These are phyloP conservation scores for Solanum clarkiae DNA, from an alignment of 257 asterid genomes.

Conservation along the genomic window DNA sequence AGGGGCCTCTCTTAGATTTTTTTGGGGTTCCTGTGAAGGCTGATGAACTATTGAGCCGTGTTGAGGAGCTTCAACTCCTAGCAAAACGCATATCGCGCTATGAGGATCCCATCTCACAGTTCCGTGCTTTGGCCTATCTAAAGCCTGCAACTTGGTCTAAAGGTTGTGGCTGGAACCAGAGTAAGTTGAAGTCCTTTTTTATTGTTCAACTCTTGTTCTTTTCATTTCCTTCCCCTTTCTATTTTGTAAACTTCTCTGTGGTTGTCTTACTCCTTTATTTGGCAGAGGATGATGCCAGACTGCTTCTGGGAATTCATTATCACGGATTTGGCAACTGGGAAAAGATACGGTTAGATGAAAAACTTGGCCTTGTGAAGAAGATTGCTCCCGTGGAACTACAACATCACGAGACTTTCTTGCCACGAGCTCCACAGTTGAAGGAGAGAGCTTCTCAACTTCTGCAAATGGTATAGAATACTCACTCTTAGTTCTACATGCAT, in stretches of 20 bases:
- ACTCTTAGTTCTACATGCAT: neutral
- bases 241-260: neutral
- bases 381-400: conserved; percentile 99
- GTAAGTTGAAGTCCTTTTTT: conserved; percentile 36
- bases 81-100: conserved; percentile 85
- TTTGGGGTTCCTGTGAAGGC: conserved; percentile 98
- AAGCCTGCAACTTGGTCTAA: conserved; percentile 97
- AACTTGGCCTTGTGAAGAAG: conserved; percentile 81
- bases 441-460: conserved; percentile 93
- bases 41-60: conserved; percentile 80
- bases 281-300: conserved; percentile 96
- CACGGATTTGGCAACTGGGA: conserved; percentile 99
- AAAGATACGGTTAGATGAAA: conserved; percentile 74
- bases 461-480: conserved; percentile 62
- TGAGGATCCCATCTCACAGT: conserved; percentile 80
- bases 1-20: conserved; percentile 96
- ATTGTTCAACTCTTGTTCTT: neutral
- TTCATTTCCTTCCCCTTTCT: neutral
- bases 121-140: conserved; percentile 69
- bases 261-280: conserved; percentile 4
- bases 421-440: conserved; percentile 96
- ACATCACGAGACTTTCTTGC: conserved; percentile 94
- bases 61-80: conserved; percentile 90
- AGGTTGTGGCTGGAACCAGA: conserved; percentile 99
- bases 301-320: conserved; percentile 87